Evolutionary conservation across 2,329 filamentous ascomycete genomes (phyloP), one percentile per base, ranked within the genome.

Genomic region (Gyromitra esculenta): DNA sequence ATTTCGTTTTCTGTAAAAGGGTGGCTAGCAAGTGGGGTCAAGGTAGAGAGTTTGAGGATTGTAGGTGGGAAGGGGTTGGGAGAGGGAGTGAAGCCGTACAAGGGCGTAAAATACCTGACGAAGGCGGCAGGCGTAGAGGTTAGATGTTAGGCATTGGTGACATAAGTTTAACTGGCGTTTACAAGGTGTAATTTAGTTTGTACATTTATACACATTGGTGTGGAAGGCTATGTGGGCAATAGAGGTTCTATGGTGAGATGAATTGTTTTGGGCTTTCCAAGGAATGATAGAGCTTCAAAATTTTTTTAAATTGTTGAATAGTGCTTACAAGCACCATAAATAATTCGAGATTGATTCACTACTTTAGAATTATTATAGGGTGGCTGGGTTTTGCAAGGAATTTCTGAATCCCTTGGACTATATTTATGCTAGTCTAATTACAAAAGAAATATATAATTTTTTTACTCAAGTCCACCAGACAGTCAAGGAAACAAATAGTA

Each of bases 31-130:
- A 91, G 90, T 81, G 90, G 90, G 2, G 85, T 91, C 63, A 91
- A 87, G 82, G 87, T 91, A 39, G 90, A 91, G 79, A 90, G 89
- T 83, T 88, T 94, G 81, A 82, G 89, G 82, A 83, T 93, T 80
- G 87, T 94, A 82, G 86, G 89, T n/a, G 91, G 92, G 83, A 94
- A 91, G 85, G 96, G 96, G 0, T 81, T 99, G 59, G 93, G 93
- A 0, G 93, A 97, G 79, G 90, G 92, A 1, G 90, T 98, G 50
- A 96, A 94, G 84, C 96, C 96, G 31, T 98, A 97, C 84, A 99
- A 98, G 85, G 96, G 96, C 0, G 96, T 99, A 79, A 99, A 99
- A 85, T 99, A 99, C 84, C 83, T 99, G 81, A 97, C 94, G 15
- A 80, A 79, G 72, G 79, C 79, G 21, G 79, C 75, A n/a, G 80